Percentiles rank a stretch among this genome's conserved stretches.
These are phyloP conservation scores for Penicillium herquei DNA, from an alignment of 495 filamentous ascomycete genomes.

Conservation along the genomic window DNA sequence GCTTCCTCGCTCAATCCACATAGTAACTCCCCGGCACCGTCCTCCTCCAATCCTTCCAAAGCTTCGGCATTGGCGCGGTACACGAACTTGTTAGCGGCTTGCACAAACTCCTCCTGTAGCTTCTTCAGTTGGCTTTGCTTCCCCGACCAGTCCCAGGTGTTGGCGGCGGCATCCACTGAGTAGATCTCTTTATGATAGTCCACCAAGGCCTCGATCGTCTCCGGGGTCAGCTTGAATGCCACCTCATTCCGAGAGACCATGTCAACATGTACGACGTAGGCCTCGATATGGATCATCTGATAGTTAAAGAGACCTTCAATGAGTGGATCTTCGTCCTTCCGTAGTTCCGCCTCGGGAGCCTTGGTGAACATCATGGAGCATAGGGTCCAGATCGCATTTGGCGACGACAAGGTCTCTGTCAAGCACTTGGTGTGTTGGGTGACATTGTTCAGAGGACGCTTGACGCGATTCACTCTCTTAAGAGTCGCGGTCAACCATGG, in stretches of 20 bases:
- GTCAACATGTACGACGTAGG: constrained; percentile 98
- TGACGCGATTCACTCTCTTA: constrained; percentile 96
- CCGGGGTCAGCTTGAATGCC: constrained; percentile 96
- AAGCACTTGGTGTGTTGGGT: constrained; percentile 95
- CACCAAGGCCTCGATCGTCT: constrained; percentile 91
- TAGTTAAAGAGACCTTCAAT: constrained; percentile 92
- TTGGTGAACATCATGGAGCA: constrained; percentile 92
- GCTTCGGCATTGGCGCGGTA: constrained; percentile 87
- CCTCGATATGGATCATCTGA: constrained; percentile 91
- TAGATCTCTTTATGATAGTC: constrained; percentile 98
- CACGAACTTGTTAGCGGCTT: constrained; percentile 96
- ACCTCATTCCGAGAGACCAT: constrained; percentile 98
- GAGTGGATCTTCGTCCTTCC: constrained; percentile 81
- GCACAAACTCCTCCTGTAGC: constrained; percentile 94
- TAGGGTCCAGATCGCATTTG: constrained; percentile 93
- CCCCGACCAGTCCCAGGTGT: constrained; percentile 93
- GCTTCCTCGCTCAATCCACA: constrained; percentile 92
- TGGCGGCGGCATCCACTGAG: constrained; percentile 84
- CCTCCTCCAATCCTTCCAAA: constrained; percentile 94
- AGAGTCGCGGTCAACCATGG: constrained; percentile 96
- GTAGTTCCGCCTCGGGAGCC: constrained; percentile 82
- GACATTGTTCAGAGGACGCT: constrained; percentile 96
- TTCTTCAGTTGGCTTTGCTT: constrained; percentile 97
- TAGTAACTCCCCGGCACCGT: constrained; percentile 90
- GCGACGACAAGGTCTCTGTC: constrained; percentile 90